These are phyloP conservation scores for Sophora flavescens DNA, from an alignment of 306 rosid genomes.

Conservation along the genomic window DNA sequence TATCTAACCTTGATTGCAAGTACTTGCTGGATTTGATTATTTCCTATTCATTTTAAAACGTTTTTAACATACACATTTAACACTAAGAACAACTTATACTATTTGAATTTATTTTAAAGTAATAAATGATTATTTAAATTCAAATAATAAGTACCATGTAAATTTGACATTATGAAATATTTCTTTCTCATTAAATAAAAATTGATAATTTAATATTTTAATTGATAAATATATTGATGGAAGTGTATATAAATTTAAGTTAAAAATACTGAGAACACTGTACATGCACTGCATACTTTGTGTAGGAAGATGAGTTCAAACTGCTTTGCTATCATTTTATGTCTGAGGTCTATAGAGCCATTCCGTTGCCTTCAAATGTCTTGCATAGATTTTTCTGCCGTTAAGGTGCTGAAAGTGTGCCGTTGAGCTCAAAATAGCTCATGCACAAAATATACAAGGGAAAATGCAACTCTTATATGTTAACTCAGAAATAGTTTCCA, in stretches of 20 bases:
- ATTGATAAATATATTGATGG: too few relatives aligned
- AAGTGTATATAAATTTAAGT: too few relatives aligned
- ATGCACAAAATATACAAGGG: not conserved
- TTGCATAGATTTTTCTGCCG: not conserved
- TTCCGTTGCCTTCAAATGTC: not conserved
- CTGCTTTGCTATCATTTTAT: not conserved
- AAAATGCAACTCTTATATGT: not conserved
- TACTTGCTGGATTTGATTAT: not conserved
- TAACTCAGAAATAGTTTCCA: not conserved
- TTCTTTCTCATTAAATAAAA: too few relatives aligned
- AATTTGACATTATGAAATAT: too few relatives aligned
- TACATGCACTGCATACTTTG: not conserved
- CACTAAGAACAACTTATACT: not conserved
- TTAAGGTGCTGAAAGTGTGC: not conserved
- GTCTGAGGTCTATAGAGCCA: slow-evolving; percentile 10
- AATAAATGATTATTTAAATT: too few relatives aligned
- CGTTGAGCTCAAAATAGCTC: not conserved
- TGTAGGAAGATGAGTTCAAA: slow-evolving; percentile 28
- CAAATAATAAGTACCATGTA: too few relatives aligned
- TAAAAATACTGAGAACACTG: not conserved
- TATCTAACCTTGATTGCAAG: not conserved
- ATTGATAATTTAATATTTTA: too few relatives aligned
- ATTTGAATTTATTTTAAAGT: too few relatives aligned
- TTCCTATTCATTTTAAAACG: not conserved
- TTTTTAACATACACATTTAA: not conserved